Conservation (phyloP, 1,284 basidiomycete genomes). For the Cutaneotrichosporon dermatis region DNA sequence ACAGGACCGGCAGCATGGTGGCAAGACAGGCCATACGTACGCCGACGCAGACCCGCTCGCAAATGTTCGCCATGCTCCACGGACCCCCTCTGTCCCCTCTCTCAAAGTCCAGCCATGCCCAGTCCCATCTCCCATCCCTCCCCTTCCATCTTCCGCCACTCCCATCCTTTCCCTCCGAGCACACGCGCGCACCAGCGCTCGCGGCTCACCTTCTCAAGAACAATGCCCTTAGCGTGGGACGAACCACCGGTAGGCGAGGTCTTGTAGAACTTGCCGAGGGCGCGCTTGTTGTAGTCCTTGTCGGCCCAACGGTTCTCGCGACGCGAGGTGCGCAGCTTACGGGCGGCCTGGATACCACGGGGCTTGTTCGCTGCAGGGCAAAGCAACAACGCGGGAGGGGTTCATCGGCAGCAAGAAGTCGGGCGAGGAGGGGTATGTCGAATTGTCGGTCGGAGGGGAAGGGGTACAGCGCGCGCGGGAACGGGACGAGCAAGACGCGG, state of each 20-base stretch:
- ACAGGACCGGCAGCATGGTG: no score
- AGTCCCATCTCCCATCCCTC: no score
- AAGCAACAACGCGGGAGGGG: neutral
- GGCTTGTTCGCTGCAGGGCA: conserved; percentile 76
- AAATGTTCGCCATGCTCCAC: no score
- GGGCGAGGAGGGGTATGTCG: neutral
- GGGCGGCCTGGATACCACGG: conserved; percentile 97
- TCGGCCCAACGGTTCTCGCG: conserved; percentile 99
- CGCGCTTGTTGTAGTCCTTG: conserved; percentile 99
- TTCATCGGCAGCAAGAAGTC: neutral
- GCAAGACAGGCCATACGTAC: no score
- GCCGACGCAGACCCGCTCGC: no score
- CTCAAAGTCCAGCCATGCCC: no score
- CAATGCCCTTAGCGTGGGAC: conserved; percentile 99
- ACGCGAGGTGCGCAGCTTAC: conserved; percentile 93
- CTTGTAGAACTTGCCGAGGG: conserved; percentile 99
- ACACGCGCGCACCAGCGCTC: neutral
- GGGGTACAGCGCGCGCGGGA: no score
- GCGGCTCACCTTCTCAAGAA: conserved; percentile 78
- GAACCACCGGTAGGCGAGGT: conserved; percentile 99
- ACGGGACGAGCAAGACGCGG: neutral
- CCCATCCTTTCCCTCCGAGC: neutral
- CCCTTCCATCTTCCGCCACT: no score
- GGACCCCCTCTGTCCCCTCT: no score
- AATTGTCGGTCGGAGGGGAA: no score